Evolutionary conservation across 169 alveolate species (phyloP).

Genomic region (Cryptosporidium ryanae): DNA sequence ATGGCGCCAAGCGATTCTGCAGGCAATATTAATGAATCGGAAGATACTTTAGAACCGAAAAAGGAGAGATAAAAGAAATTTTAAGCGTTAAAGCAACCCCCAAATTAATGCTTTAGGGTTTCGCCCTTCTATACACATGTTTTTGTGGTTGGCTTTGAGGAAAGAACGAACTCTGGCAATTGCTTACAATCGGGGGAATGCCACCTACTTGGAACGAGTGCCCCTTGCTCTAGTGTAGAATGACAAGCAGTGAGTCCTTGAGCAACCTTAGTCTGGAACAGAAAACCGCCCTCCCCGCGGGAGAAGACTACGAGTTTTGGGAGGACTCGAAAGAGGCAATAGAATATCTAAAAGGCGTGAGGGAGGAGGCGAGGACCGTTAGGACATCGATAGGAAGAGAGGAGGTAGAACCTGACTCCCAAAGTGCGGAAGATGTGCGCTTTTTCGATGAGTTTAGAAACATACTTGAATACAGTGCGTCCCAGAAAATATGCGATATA

Average conservation of each 20-base stretch:
- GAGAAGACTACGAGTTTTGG: background rate
- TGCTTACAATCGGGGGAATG: background rate
- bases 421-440: background rate
- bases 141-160: too few species aligned
- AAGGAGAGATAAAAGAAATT: constrained; percentile 4
- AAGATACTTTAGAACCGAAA: constrained; percentile 12
- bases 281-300: constrained; percentile 6
- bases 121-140: too few species aligned
- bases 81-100: background rate
- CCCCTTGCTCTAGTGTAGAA: background rate
- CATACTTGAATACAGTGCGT: constrained; percentile 6
- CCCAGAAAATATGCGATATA: background rate
- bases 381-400: background rate
- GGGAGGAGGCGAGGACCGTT: constrained; percentile 38
- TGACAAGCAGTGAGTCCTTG: background rate
- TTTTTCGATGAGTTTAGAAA: constrained; percentile 1
- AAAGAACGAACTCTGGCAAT: too few species aligned
- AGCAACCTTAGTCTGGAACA: background rate
- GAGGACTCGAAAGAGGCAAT: constrained; percentile 44
- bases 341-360: constrained; percentile 29
- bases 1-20: constrained; percentile 36
- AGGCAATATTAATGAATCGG: background rate
- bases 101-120: background rate
- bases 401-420: background rate
- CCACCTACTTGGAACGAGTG: background rate